Percentiles rank a stretch among this genome's conserved stretches.
phyloP scores from a whole-genome alignment of 2,329 filamentous ascomycete genomes.

The Tricladium varicosporioides region DNA sequence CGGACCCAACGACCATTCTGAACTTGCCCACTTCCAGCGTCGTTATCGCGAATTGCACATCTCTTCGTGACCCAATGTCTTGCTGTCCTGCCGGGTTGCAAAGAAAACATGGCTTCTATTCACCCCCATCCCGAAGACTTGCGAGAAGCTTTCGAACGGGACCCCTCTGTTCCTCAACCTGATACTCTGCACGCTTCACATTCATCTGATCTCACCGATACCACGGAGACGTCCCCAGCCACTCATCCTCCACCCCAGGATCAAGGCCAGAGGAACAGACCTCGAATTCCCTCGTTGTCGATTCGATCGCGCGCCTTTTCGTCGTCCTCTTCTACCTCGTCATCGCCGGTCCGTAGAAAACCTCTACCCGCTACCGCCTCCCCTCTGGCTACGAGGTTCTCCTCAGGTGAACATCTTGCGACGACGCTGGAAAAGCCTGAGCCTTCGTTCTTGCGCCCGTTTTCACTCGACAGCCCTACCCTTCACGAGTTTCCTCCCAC shows the following conservation, averaged over 20 bases:
- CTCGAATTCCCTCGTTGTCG: constrained; percentile 19
- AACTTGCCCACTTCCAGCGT: too few species aligned
- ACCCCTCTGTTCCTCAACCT: constrained; percentile 26
- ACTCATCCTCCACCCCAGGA: constrained; percentile 7
- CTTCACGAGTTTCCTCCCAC: constrained; percentile 55
- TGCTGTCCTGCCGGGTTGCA: too few species aligned
- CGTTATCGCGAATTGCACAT: too few species aligned
- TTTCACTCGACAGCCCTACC: constrained; percentile 58
- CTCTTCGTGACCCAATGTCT: too few species aligned
- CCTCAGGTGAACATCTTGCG: constrained; percentile 38
- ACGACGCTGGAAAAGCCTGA: constrained; percentile 43
- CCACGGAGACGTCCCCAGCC: constrained; percentile 16
- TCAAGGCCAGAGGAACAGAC: constrained; percentile 12
- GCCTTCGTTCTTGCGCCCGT: constrained; percentile 47
- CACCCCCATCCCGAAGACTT: too few species aligned
- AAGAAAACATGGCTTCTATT: too few species aligned
- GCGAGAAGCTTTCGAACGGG: neutral
- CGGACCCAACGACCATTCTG: too few species aligned
- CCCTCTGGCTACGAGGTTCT: constrained; percentile 48
- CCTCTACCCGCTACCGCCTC: constrained; percentile 57
- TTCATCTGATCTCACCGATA: constrained; percentile 26
- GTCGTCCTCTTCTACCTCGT: constrained; percentile 25
- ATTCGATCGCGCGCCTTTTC: constrained; percentile 27
- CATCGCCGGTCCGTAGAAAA: constrained; percentile 52
- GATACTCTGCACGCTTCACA: constrained; percentile 33